phyloP scores from a whole-genome alignment of 2,329 filamentous ascomycete genomes.

The Helminthosporium solani region DNA sequence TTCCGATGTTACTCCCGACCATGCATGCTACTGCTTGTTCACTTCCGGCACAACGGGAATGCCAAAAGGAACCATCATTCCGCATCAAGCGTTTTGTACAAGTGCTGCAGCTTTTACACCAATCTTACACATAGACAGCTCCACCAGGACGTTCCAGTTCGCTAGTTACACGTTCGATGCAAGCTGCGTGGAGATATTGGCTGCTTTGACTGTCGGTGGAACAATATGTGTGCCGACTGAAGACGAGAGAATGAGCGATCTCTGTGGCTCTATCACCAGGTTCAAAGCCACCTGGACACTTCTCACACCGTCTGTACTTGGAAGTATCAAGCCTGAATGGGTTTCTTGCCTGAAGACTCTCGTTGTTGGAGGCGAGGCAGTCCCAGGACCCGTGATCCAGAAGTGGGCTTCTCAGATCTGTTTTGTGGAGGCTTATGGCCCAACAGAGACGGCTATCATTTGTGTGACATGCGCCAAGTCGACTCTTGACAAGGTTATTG shows the following conservation, averaged over 20 bases:
- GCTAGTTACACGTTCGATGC: conserved; percentile 58
- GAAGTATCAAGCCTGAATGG: conserved; percentile 45
- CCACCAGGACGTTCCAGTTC: conserved; percentile 58
- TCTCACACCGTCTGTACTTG: conserved; percentile 34
- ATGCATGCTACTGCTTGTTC: conserved; percentile 63
- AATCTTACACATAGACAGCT: conserved; percentile 47
- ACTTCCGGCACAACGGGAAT: conserved; percentile 46
- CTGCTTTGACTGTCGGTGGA: conserved; percentile 52
- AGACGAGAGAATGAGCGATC: conserved; percentile 54
- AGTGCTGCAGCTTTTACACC: conserved; percentile 31
- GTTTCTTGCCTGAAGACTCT: conserved; percentile 47
- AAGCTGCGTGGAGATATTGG: conserved; percentile 56
- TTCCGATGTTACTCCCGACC: conserved; percentile 41
- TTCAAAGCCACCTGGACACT: conserved; percentile 32
- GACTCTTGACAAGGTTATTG: conserved; percentile 23
- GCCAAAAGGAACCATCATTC: conserved; percentile 63
- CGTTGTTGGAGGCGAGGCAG: conserved; percentile 47
- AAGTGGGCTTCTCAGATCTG: conserved; percentile 47
- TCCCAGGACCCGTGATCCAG: conserved; percentile 44
- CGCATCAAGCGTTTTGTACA: conserved; percentile 61
- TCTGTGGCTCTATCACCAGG: conserved; percentile 46
- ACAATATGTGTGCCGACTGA: conserved; percentile 58
- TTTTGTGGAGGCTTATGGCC: conserved; percentile 49
- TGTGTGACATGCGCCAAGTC: conserved; percentile 26
- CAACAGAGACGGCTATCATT: conserved; percentile 35